Percentiles rank a stretch among this genome's conserved stretches.
Evolutionary conservation across 768 basidiomycete species (phyloP).

Genomic region (Boletus fagicola): DNA sequence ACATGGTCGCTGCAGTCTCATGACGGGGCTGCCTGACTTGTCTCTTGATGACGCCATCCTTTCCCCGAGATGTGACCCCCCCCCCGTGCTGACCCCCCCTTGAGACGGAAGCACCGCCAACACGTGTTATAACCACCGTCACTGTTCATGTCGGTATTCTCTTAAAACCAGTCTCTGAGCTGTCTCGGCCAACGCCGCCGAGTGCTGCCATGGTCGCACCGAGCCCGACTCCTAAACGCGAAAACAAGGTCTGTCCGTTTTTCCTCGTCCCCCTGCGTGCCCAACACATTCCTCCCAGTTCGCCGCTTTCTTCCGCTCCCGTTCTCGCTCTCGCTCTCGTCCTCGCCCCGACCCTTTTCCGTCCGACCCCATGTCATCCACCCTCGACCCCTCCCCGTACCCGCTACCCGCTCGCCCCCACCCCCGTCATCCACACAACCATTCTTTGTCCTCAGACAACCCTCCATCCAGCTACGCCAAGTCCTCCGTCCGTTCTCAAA

Average conservation of each 20-base stretch:
- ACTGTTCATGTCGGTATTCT: background rate
- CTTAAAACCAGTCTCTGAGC: too few species aligned
- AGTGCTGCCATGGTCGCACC: background rate
- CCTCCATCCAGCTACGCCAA: slow-evolving; percentile 30
- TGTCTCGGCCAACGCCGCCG: background rate
- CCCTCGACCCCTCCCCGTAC: background rate
- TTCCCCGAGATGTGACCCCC: background rate
- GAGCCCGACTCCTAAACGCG: slow-evolving; percentile 29
- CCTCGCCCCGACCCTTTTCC: background rate
- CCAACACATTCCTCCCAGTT: slow-evolving; percentile 39
- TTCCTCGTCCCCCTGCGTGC: background rate
- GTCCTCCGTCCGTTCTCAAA: slow-evolving; percentile 47
- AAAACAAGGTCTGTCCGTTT: slow-evolving; percentile 43
- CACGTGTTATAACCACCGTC: background rate
- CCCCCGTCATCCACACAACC: slow-evolving; percentile 14
- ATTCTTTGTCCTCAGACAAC: slow-evolving; percentile 3
- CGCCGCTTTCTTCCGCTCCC: slow-evolving; percentile 51
- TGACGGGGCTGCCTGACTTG: too few species aligned
- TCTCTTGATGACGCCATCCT: background rate
- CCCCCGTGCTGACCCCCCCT: background rate
- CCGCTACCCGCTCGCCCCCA: slow-evolving; percentile 3
- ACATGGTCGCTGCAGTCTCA: too few species aligned
- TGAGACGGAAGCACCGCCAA: background rate
- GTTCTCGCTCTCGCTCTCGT: slow-evolving; percentile 56
- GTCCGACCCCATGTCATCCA: slow-evolving; percentile 9